Base-by-base conservation (phyloP, 768 basidiomycete species). In the Amanita rubescens region DNA sequence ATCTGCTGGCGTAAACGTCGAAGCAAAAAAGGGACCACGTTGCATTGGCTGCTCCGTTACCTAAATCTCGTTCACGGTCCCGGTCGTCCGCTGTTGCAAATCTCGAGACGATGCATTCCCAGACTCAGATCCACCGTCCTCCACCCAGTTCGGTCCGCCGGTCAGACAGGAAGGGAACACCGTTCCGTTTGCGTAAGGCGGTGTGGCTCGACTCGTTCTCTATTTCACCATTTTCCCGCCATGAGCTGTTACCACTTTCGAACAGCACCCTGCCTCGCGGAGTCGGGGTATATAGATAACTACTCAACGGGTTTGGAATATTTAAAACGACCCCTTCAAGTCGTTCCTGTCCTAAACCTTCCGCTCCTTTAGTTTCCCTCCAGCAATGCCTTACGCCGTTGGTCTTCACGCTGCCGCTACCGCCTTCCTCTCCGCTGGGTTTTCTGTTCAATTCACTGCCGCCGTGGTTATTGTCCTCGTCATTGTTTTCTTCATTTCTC, bases 401-500 rank as follows among this genome's bases (percentile, higher is more conserved):
- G 79, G 77, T 48, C 67, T 79, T 41, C 71, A 78, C 57, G 66
- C 75, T 63, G 77, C 75, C 41, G 69, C 73, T 47, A 65, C 66
- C 52, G 76, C 76, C 39, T 75, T 79, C 60, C 71, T 76, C 60
- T 75, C 77, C 66, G 73, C 75, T 64, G 74, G 77, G 25, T 70
- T 78, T 59, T 67, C 75, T 30, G 70, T 69, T 49, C 76, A 78
- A 58, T 73, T 78, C 59, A 71, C 75, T 30, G 60, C 76, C 52
- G 75, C 75, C 59, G 64, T 78, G 59, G 63, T 77, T 60, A 69
- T 73, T 32, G 72, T 77, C 65, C 67, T 79, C 58, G 59, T 69
- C 53, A 76, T 80, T 54, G 58, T 76, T 62, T 7, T 72, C 60
- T 54, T 71, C 65, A 74, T 61, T 62, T 73, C 67, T 61, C 70